Conservation (phyloP, 2,329 filamentous ascomycete species). For the Lecanosticta acicola region DNA sequence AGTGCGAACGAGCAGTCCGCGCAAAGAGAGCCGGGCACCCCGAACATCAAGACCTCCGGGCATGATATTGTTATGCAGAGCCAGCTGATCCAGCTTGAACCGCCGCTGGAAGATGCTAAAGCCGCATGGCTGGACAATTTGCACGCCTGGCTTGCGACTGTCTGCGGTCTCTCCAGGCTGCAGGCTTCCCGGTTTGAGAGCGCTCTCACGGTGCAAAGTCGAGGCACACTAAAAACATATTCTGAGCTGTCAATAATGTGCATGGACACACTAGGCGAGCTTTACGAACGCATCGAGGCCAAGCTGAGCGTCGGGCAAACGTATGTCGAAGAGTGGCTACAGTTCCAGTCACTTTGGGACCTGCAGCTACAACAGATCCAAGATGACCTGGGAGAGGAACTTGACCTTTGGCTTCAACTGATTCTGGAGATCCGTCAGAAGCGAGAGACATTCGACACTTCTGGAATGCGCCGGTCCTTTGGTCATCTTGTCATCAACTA, state of each 20-base stretch:
- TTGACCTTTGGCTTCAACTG: slow-evolving; percentile 87
- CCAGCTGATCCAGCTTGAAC: slow-evolving; percentile 93
- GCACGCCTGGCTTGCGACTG: slow-evolving; percentile 85
- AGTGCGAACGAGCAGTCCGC: slow-evolving; percentile 22
- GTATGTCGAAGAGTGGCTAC: slow-evolving; percentile 97
- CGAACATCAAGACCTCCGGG: slow-evolving; percentile 66
- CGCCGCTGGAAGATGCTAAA: slow-evolving; percentile 82
- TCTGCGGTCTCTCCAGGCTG: slow-evolving; percentile 88
- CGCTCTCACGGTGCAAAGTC: slow-evolving; percentile 57
- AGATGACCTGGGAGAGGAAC: slow-evolving; percentile 81
- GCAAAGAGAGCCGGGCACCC: slow-evolving; percentile 47
- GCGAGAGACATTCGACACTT: slow-evolving; percentile 92
- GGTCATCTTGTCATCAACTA: slow-evolving; percentile 95
- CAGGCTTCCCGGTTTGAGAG: slow-evolving; percentile 95
- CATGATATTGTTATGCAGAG: slow-evolving; percentile 98
- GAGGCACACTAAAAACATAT: slow-evolving; percentile 66
- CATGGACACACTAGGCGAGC: slow-evolving; percentile 68
- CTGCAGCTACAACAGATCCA: slow-evolving; percentile 94
- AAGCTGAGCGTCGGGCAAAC: slow-evolving; percentile 72
- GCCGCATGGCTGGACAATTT: slow-evolving; percentile 91
- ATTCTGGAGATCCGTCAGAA: slow-evolving; percentile 97
- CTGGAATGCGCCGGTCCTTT: slow-evolving; percentile 86
- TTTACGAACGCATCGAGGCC: slow-evolving; percentile 76
- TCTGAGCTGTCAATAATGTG: slow-evolving; percentile 79
- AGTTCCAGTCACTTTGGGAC: slow-evolving; percentile 98